Evolutionary conservation across 139 green algal species (phyloP), one percentile per base, ranked within the genome.

Genomic region (Chlamydomonas asymmetrica): DNA sequence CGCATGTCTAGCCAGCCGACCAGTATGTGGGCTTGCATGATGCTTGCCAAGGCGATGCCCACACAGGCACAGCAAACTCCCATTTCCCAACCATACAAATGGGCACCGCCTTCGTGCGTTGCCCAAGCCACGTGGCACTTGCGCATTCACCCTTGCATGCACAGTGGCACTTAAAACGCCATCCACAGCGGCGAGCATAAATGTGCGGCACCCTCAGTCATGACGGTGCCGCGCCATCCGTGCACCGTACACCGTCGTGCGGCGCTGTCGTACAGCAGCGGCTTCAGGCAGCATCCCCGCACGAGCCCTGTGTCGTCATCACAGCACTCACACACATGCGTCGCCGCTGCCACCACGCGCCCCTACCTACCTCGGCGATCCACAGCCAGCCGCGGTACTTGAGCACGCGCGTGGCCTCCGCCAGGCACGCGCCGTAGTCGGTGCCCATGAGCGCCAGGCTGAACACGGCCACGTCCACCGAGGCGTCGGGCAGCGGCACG

Each of bases 391-490:
- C 94, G 2, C 68, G 80, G 7, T 66, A 66, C 74, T 81, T 88
- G 13, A 98, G 85, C 49, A 98, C 88, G 2, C 96, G 81, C 2
- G 73, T 60, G 9, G 96, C 96, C 84, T 99, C 96, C 37, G 76
- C 45, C 39, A 98, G 75, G 71, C 91, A 96, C 3, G 39, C 37
- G 4, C 71, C 75, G 68, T 98, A 98, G 78, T 98, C 93, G 22
- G 85, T 96, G 49, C 95, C 95, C 96, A 99, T 99, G 29, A 99
- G 85, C 1, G 93, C 91, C 20, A 99, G 86, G 62, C 90, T 98
- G 85, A 99, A 98, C 18, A 99, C 75, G 4, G 90, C 94, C 0
- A 85, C 91, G 66, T 99, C 92, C n/a, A 93, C 78, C 18, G 69
- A 84, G 27, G 37, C 85, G 64, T 68, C 59, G 0, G 70, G n/a